A percentile compares a stretch with the other conserved stretches of the same genome.
phyloP scores from a whole-genome alignment of 306 rosid genomes.

The Fragaria ananassa region DNA sequence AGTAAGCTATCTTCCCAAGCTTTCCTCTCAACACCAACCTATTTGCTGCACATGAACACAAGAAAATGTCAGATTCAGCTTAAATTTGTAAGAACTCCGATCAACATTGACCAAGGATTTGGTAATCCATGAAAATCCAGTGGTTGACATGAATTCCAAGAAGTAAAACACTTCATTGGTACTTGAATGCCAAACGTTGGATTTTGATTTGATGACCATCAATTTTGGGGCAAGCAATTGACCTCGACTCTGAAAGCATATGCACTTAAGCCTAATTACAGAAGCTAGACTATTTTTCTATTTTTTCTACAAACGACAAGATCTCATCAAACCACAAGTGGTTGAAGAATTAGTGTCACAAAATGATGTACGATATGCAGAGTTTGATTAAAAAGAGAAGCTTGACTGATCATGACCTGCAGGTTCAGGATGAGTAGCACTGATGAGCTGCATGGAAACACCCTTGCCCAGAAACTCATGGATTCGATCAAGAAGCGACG shows the following conservation, averaged over 20 bases:
- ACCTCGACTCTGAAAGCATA: not conserved
- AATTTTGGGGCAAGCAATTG: not conserved
- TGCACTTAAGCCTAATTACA: not conserved
- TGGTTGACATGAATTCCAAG: not conserved
- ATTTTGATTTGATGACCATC: not conserved
- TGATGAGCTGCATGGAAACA: slow-evolving; percentile 73
- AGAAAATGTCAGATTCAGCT: not conserved
- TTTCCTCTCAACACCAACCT: slow-evolving; percentile 32
- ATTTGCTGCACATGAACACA: slow-evolving; percentile 31
- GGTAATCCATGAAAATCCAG: not conserved
- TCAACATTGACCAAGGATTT: not conserved
- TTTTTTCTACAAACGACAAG: not conserved
- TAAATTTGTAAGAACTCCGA: not conserved
- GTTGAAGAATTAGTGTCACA: not conserved
- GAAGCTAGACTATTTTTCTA: not conserved
- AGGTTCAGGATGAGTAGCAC: slow-evolving; percentile 50
- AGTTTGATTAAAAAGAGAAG: slow-evolving; percentile 3
- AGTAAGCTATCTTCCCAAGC: slow-evolving; percentile 50
- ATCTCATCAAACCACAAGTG: not conserved
- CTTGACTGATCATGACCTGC: slow-evolving; percentile 46
- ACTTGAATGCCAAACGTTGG: not conserved
- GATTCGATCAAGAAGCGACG: slow-evolving; percentile 69
- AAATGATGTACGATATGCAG: not conserved
- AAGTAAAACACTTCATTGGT: not conserved
- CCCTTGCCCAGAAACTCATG: slow-evolving; percentile 78